phyloP scores from a whole-genome alignment of 2,329 filamentous ascomycete species.

The Polychaeton citri region DNA sequence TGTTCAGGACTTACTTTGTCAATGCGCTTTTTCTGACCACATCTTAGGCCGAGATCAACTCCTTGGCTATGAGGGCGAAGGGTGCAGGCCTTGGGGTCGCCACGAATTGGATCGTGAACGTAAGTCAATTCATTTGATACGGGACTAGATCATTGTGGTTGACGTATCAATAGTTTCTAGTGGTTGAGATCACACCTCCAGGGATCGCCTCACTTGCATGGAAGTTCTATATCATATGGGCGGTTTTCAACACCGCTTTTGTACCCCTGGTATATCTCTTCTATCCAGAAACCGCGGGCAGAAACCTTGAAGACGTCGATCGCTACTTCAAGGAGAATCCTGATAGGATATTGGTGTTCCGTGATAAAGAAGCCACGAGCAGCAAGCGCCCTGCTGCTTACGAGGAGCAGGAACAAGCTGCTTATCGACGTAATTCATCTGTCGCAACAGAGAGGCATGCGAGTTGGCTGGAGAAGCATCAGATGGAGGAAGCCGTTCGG shows the following conservation, averaged over 20 bases:
- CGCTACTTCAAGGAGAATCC: slow-evolving; percentile 10
- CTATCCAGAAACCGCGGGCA: slow-evolving; percentile 34
- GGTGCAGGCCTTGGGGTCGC: slow-evolving; percentile 36
- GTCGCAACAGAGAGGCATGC: too few species aligned
- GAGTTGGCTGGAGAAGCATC: too few species aligned
- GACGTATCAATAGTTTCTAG: slow-evolving; percentile 27
- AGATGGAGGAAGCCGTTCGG: too few species aligned
- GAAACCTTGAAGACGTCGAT: slow-evolving; percentile 21
- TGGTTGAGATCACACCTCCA: slow-evolving; percentile 19
- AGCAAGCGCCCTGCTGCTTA: slow-evolving; percentile 34
- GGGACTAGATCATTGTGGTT: too few species aligned
- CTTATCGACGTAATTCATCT: too few species aligned
- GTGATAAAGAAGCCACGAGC: slow-evolving; percentile 36
- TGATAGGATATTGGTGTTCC: slow-evolving; percentile 30
- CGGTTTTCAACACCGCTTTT: slow-evolving; percentile 39
- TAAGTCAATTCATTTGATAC: slow-evolving; percentile 13
- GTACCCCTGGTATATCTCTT: slow-evolving; percentile 39
- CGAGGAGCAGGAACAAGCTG: slow-evolving; percentile 36
- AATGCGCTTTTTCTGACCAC: too few species aligned
- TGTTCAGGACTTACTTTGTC: too few species aligned
- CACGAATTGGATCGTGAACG: slow-evolving; percentile 39
- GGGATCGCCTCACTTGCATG: slow-evolving; percentile 32
- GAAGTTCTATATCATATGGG: slow-evolving; percentile 43
- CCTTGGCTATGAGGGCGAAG: slow-evolving; percentile 32
- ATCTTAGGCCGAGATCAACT: slow-evolving; percentile 18